Conservation (phyloP, 2,329 filamentous ascomycete genomes). For the Colletotrichum karsti region DNA sequence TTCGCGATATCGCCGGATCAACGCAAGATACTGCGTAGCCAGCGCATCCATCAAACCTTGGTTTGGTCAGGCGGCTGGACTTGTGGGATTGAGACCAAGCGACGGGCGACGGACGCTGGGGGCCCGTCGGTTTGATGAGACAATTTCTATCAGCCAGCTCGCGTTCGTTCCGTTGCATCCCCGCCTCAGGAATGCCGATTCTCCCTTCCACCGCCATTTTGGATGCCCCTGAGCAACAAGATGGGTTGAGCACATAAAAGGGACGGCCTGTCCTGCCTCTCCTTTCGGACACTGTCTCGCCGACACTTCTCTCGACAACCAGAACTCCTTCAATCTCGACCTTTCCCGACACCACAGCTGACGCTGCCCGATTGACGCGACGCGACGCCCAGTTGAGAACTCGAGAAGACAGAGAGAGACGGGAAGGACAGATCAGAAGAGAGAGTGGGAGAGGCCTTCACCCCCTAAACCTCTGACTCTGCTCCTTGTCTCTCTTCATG, state of each 20-base stretch:
- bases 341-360: not conserved
- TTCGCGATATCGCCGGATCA: not conserved
- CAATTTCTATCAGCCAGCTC: conserved; percentile 12
- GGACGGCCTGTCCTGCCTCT: not conserved
- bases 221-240: not conserved
- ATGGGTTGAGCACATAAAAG: conserved; percentile 12
- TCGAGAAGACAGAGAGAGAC: not conserved
- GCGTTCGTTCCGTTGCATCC: not conserved
- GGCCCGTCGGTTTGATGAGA: conserved; percentile 15
- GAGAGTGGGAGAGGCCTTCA: not conserved
- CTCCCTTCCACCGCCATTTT: conserved; percentile 23
- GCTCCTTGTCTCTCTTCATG: not conserved
- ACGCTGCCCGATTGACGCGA: not conserved
- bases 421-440: not conserved
- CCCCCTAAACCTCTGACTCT: conserved; percentile 1
- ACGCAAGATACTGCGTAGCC: not conserved
- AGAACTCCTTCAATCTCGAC: not conserved
- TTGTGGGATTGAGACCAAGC: not conserved
- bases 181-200: not conserved
- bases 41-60: conserved; percentile 3
- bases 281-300: not conserved
- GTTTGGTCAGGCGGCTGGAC: not conserved
- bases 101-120: conserved; percentile 1
- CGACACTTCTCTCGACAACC: not conserved
- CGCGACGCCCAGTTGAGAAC: not conserved